Evolutionary conservation across 2,329 filamentous ascomycete genomes (phyloP), one percentile per base, ranked within the genome.

Genomic region (Penicillium sp.): DNA sequence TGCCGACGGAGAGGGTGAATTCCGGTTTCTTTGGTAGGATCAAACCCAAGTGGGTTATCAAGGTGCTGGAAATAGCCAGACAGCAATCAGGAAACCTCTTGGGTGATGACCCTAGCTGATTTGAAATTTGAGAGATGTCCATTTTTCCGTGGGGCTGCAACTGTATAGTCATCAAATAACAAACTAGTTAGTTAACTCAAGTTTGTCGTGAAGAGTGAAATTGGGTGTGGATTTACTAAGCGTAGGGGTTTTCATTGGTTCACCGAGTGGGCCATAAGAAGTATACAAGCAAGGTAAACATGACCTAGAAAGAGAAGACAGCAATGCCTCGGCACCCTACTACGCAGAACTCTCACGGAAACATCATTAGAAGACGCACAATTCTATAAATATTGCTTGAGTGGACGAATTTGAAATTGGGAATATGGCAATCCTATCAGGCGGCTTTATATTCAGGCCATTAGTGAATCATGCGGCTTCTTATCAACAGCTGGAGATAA

Each of bases 1-100:
- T 72, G 46, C 77, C 77, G 40, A 79, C 69, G 2, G 73, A 76
- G 31, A 76, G 57, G 11, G 62, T 64, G 50, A 61, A 64, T n/a
- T 8, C 23, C 8, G 63, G 62, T 9, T 43, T 47, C 31, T 46
- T 27, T 9, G 63, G 63, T 3, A 66, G 61, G 16, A 61, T 35
- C 1, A 35, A 40, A 23, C 50, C 35, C 5, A 66, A 20, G 14
- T 49, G 29, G 22, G 38, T 29, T 16, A 62, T 37, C 3, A 66
- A 42, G 18, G 53, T 52, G 23, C 28, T 58, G 40, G 63, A 66
- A 14, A 66, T 47, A 6, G 51, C 54, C 9, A 66, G 42, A 28
- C 63, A 65, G 49, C 63, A 64, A 28, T 57, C 53, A 8, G 63
- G 58, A 27, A 61, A 60, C 38, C 56, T 46, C 16, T 44, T 46